Evolutionary conservation across 2,329 filamentous ascomycete species (phyloP).

Genomic region (Aureobasidium sp.): DNA sequence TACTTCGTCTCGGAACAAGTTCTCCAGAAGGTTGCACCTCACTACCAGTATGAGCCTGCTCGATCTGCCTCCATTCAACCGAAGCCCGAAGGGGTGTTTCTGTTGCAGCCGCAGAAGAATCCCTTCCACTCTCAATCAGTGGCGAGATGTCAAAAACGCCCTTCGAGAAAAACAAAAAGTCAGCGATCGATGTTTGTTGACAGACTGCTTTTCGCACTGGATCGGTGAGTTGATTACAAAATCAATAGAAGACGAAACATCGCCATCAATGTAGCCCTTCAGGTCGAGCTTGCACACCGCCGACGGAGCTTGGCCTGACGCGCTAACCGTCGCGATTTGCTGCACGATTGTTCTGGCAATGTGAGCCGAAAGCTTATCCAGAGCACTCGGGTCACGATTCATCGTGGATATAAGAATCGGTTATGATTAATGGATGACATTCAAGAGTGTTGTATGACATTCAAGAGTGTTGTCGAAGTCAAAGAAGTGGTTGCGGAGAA

Average conservation of each 20-base stretch:
- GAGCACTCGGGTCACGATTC: not conserved
- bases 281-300: not conserved
- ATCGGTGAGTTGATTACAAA: not conserved
- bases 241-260: constrained; percentile 1
- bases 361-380: not conserved
- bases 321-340: constrained; percentile 6
- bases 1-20: not conserved
- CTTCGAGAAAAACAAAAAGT: not conserved
- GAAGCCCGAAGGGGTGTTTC: not conserved
- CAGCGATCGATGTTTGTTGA: not conserved
- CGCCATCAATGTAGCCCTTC: constrained; percentile 7
- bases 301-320: not conserved
- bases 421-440: not conserved
- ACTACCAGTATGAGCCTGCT: not conserved
- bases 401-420: not conserved
- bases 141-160: not conserved
- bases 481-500: not conserved
- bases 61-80: not conserved
- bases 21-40: not conserved
- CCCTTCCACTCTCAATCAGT: not conserved
- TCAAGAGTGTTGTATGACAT: not conserved
- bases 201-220: too few relatives aligned
- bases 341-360: constrained; percentile 2
- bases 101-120: not conserved
- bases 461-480: not conserved